phyloP scores from a whole-genome alignment of 1,284 basidiomycete species.

The Ganoderma lucidum region DNA sequence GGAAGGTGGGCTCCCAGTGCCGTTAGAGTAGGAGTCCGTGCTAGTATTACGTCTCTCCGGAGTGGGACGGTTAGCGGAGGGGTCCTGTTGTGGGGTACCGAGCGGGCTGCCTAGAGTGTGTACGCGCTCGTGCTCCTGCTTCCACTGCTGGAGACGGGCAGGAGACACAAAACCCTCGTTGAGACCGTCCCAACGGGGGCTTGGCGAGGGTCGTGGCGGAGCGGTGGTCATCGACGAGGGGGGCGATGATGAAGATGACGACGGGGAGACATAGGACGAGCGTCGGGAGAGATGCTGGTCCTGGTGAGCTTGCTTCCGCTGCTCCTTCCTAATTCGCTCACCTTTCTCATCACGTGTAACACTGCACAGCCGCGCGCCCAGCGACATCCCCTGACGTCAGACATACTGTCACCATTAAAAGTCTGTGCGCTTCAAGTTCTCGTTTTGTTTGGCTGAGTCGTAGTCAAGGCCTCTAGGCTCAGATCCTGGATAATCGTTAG shows the following conservation, averaged over 20 bases:
- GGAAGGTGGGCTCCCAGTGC: conserved; percentile 16
- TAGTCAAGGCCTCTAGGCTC: not conserved
- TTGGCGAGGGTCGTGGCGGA: conserved; percentile 32
- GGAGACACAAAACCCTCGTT: conserved; percentile 59
- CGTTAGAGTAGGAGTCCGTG: conserved; percentile 18
- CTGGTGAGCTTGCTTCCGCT: conserved; percentile 4
- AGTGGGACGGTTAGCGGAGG: conserved; percentile 12
- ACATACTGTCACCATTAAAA: not conserved
- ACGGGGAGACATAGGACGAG: conserved; percentile 26
- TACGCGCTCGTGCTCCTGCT: conserved; percentile 36
- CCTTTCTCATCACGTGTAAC: conserved; percentile 22
- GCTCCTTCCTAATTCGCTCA: conserved; percentile 4
- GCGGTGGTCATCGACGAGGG: conserved; percentile 30
- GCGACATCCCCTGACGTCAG: conserved; percentile 4
- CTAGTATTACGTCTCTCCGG: conserved; percentile 20
- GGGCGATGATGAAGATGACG: conserved; percentile 13
- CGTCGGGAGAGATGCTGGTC: conserved; percentile 10
- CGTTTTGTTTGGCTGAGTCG: not conserved
- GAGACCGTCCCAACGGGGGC: conserved; percentile 55
- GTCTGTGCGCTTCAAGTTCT: not conserved
- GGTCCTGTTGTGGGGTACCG: conserved; percentile 15
- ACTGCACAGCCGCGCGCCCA: not conserved
- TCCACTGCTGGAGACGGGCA: conserved; percentile 53
- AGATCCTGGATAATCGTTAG: not conserved
- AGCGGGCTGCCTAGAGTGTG: conserved; percentile 31